phyloP scores from a whole-genome alignment of 305 asterid species.

The Lippia alba region DNA sequence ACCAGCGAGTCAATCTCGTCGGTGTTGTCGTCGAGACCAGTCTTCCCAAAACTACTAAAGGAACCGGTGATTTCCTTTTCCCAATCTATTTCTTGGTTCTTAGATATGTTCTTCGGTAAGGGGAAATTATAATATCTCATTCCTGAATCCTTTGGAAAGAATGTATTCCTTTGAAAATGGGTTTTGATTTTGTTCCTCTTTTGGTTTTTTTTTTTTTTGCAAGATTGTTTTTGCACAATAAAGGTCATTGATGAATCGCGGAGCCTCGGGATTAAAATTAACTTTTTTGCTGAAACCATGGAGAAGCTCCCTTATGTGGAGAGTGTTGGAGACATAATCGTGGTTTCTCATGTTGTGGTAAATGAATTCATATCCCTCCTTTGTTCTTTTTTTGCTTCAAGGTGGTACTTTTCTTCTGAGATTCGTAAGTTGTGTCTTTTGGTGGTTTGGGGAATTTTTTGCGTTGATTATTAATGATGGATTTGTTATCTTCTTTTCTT shows the following conservation, averaged over 20 bases:
- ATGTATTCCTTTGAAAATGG: neutral
- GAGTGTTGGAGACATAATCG: conserved; percentile 64
- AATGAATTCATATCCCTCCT: conserved; percentile 13
- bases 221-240: conserved; percentile 62
- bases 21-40: conserved; percentile 66
- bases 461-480: neutral
- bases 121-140: neutral
- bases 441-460: neutral
- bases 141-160: neutral
- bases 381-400: neutral
- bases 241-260: conserved; percentile 67
- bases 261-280: conserved; percentile 49
- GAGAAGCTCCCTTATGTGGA: conserved; percentile 65
- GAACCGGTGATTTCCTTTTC: conserved; percentile 58
- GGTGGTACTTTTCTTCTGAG: neutral
- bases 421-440: neutral
- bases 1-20: conserved; percentile 71
- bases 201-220: conserved; percentile 26
- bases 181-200: neutral
- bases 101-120: neutral
- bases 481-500: neutral
- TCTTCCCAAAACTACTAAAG: conserved; percentile 61
- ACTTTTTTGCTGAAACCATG: conserved; percentile 61
- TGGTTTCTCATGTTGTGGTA: conserved; percentile 73
- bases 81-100: neutral